Evolutionary conservation across 2,329 filamentous ascomycete genomes (phyloP), one percentile per base, ranked within the genome.

Genomic region (Botryotinia calthae): DNA sequence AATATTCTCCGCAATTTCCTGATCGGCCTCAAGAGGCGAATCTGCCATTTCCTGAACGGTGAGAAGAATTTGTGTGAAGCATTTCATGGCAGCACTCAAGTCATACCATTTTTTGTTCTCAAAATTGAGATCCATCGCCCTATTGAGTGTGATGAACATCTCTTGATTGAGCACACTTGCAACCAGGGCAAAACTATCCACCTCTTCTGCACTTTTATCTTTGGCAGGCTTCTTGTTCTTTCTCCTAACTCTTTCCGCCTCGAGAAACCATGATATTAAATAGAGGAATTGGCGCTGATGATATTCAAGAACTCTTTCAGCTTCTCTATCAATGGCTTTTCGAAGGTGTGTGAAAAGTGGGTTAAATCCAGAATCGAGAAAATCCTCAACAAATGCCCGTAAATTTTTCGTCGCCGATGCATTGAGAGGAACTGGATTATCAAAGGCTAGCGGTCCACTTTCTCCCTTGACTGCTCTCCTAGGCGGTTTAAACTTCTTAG

Each of bases 1-100:
- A 20, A 97, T 98, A 78, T 99, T 99, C 81, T 99, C 95, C 0
- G 96, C 95, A 81, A 99, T 98, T 78, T 98, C 96, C 80, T 97
- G 92, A 77, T 99, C 93, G n/a, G 98, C 95, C 75, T 98, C 95
- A 44, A 93, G 87, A 0, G 88, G 87, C 1, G 93, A 96, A 64
- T 92, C 89, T 1, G 90, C 86, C 95, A 99, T 98, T 74, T 97
- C 93, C 79, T 97, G 94, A 2, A 98, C 92, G 0, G 95, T 97
- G 40, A 97, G 86, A 31, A 97, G 85, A 76, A 98, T 96, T 80
- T 98, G 95, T 0, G 95, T 98, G 80, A 98, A 97, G 80, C 95
- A 98, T 72, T 93, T 91, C 90, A 98, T 96, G 65, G 93, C 91
- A 0, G 95, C 91, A 72, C 94, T 93, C 25, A 98, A 83, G 77